Conservation (phyloP, 768 basidiomycete genomes). For the Chalciporus chontae region DNA sequence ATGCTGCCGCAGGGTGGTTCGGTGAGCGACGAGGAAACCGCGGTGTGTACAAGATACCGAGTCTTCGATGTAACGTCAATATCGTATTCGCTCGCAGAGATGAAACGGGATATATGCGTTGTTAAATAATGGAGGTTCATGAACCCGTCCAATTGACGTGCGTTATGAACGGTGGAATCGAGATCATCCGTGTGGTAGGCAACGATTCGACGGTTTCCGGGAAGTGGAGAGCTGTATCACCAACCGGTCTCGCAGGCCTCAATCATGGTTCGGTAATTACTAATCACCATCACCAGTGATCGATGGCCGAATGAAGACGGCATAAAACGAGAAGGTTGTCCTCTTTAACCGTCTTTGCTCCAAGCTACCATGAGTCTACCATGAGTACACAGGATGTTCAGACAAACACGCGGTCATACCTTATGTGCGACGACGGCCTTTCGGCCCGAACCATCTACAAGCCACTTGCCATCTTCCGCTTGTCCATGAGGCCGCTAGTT, state of each 20-base stretch:
- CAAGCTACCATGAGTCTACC: background rate
- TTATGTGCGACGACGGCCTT: too few relatives aligned
- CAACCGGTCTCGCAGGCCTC: slow-evolving; percentile 34
- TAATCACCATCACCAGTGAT: background rate
- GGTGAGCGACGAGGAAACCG: slow-evolving; percentile 15
- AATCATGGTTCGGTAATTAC: slow-evolving; percentile 21
- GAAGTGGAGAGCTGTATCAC: slow-evolving; percentile 34
- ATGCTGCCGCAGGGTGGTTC: slow-evolving; percentile 15
- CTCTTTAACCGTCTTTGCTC: background rate
- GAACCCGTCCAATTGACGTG: slow-evolving; percentile 28
- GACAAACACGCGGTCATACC: background rate
- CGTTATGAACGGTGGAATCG: slow-evolving; percentile 18
- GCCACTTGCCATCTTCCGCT: background rate
- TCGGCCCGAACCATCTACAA: too few relatives aligned
- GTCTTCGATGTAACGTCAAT: background rate
- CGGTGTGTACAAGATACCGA: background rate
- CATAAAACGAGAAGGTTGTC: background rate
- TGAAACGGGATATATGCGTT: background rate
- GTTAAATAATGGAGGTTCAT: background rate
- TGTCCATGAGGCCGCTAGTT: too few relatives aligned
- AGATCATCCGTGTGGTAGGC: slow-evolving; percentile 33
- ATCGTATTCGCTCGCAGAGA: background rate
- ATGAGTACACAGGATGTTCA: background rate
- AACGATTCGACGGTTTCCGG: slow-evolving; percentile 27
- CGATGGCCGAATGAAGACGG: background rate